Conservation (phyloP, 768 basidiomycete species). For the Punctularia strigosozonata region DNA sequence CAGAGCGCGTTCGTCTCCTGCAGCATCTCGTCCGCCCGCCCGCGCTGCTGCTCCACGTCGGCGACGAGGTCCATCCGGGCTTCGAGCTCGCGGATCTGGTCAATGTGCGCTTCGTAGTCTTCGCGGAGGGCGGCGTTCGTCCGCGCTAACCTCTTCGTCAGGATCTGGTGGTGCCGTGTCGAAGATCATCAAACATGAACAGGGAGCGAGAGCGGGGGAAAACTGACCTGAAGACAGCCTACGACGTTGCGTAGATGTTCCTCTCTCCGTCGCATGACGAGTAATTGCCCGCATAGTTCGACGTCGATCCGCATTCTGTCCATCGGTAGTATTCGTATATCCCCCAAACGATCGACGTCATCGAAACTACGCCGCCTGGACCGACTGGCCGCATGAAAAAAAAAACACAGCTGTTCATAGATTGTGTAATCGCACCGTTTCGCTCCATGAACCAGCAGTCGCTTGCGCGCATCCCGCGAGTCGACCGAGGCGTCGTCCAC, state of each 20-base stretch:
- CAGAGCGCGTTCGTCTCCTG: conserved; percentile 56
- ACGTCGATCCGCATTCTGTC: conserved; percentile 73
- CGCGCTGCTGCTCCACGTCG: conserved; percentile 37
- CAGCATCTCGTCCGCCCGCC: conserved; percentile 37
- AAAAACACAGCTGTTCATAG: background rate
- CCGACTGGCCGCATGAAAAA: background rate
- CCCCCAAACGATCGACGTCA: conserved; percentile 38
- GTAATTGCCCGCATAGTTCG: conserved; percentile 61
- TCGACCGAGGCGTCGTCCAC: background rate
- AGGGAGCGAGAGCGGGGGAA: background rate
- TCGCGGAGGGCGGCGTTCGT: conserved; percentile 46
- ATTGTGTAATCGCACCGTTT: background rate
- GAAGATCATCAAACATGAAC: conserved; percentile 6
- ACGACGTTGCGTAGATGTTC: conserved; percentile 56
- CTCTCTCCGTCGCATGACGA: conserved; percentile 59
- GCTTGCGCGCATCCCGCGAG: background rate
- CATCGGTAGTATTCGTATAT: conserved; percentile 33
- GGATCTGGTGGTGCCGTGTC: too few species aligned
- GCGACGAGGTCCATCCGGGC: conserved; percentile 33
- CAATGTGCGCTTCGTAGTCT: conserved; percentile 43
- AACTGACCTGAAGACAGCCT: conserved; percentile 40
- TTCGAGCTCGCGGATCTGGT: conserved; percentile 35
- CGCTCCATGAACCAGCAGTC: background rate
- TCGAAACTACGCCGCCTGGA: conserved; percentile 46
- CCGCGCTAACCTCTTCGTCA: conserved; percentile 39